Evolutionary conservation across 2,329 filamentous ascomycete genomes (phyloP).

Genomic region (Ophiocordyceps camponoti-floridani): DNA sequence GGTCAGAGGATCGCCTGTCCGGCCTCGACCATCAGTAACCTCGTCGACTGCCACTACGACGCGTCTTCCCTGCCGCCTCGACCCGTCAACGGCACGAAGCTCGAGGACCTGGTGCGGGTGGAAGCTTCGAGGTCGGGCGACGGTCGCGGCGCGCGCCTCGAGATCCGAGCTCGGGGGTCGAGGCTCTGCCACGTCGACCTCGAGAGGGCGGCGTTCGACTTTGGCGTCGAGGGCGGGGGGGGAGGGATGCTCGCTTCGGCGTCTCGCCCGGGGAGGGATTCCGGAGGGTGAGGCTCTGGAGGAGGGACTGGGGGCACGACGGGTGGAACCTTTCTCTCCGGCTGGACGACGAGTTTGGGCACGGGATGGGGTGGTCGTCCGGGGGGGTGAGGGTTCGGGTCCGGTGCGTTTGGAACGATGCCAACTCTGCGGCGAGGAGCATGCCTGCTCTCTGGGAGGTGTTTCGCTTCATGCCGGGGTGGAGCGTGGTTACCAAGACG

Average conservation of each 20-base stretch:
- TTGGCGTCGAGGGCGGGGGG: conserved; percentile 43
- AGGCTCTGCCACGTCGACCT: conserved; percentile 62
- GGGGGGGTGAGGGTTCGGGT: conserved; percentile 31
- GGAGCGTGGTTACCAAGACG: conserved; percentile 62
- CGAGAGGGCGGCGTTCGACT: conserved; percentile 44
- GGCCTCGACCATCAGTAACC: conserved; percentile 17
- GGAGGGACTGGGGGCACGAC: conserved; percentile 58
- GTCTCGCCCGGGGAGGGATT: conserved; percentile 40
- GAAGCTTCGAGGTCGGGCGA: conserved; percentile 15
- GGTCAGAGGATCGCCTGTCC: conserved; percentile 41
- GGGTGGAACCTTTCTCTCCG: conserved; percentile 46
- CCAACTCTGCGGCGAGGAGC: conserved; percentile 42
- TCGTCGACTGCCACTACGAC: conserved; percentile 53
- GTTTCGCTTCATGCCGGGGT: conserved; percentile 55
- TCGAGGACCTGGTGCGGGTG: conserved; percentile 43
- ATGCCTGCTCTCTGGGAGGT: conserved; percentile 79
- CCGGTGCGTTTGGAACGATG: conserved; percentile 77
- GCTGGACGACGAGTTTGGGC: conserved; percentile 7
- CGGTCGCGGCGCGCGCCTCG: conserved; percentile 38
- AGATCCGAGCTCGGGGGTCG: conserved; percentile 55
- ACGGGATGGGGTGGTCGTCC: too few species aligned
- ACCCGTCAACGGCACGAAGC: conserved; percentile 31
- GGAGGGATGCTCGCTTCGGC: conserved; percentile 47
- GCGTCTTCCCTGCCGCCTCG: conserved; percentile 42
- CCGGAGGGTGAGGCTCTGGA: conserved; percentile 60